These are phyloP conservation scores for Gliomastix tumulicola DNA, from an alignment of 2,329 filamentous ascomycete genomes.

Conservation along the genomic window DNA sequence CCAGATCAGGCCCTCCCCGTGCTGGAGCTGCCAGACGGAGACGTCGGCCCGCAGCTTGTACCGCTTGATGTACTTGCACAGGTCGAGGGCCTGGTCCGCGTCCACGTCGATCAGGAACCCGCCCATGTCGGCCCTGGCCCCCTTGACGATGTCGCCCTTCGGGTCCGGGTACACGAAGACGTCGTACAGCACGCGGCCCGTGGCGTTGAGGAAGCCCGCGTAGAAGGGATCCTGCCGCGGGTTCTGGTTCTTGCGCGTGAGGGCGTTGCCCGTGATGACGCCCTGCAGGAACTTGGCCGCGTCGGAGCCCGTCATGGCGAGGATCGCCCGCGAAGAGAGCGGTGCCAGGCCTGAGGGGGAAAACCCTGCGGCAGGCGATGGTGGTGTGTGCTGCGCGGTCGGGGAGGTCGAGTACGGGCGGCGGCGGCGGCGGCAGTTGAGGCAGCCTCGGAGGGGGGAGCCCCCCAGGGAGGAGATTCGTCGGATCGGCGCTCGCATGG, in stretches of 20 bases:
- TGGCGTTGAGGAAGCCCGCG: conserved; percentile 77
- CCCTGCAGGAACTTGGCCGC: conserved; percentile 83
- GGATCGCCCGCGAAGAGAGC: conserved; percentile 69
- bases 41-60: conserved; percentile 85
- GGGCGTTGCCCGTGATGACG: conserved; percentile 60
- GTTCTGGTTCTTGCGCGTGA: conserved; percentile 23
- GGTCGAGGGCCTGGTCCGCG: conserved; percentile 49
- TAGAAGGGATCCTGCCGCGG: conserved; percentile 55
- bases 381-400: conserved; percentile 28
- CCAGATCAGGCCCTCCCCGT: conserved; percentile 63
- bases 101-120: conserved; percentile 75
- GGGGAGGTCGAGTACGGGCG: conserved; percentile 20
- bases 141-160: no score
- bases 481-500: conserved; percentile 1
- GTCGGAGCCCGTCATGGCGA: conserved; percentile 73
- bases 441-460: conserved; percentile 12
- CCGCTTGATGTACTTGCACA: conserved; percentile 70
- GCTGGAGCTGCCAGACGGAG: conserved; percentile 56
- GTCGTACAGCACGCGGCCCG: conserved; percentile 79
- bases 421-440: conserved; percentile 20
- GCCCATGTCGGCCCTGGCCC: conserved; percentile 13
- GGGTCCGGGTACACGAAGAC: conserved; percentile 75
- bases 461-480: neutral
- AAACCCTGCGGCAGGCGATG: no score
- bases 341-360: conserved; percentile 42